Evolutionary conservation across 495 filamentous ascomycete species (phyloP).

Genomic region (Tuber magnatum): DNA sequence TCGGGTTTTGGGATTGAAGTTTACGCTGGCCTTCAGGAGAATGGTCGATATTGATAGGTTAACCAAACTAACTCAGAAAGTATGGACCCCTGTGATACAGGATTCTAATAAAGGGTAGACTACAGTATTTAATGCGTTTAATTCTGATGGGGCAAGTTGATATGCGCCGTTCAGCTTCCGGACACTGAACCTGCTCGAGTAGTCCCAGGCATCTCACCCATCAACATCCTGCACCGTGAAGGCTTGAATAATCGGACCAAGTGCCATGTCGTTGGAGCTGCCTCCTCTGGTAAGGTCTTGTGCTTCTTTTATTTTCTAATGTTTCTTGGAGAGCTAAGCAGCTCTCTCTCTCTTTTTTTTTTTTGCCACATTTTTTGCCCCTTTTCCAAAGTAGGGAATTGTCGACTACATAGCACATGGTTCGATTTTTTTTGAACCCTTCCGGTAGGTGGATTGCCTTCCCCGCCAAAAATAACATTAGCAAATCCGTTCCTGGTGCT

Average conservation of each 20-base stretch:
- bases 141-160: background rate
- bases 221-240: background rate
- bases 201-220: background rate
- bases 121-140: background rate
- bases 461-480: background rate
- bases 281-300: background rate
- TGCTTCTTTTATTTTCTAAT: background rate
- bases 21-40: background rate
- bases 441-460: background rate
- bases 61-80: background rate
- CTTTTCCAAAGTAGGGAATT: background rate
- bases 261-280: background rate
- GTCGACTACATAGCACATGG: background rate
- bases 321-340: background rate
- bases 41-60: background rate
- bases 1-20: background rate
- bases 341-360: background rate
- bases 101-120: background rate
- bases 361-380: background rate
- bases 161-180: background rate
- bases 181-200: background rate
- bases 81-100: background rate
- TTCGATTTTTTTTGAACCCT: background rate
- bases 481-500: background rate
- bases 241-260: background rate